Evolutionary conservation across 495 filamentous ascomycete species (phyloP), one percentile per base, ranked within the genome.

Genomic region (Penicillium tannophilum): DNA sequence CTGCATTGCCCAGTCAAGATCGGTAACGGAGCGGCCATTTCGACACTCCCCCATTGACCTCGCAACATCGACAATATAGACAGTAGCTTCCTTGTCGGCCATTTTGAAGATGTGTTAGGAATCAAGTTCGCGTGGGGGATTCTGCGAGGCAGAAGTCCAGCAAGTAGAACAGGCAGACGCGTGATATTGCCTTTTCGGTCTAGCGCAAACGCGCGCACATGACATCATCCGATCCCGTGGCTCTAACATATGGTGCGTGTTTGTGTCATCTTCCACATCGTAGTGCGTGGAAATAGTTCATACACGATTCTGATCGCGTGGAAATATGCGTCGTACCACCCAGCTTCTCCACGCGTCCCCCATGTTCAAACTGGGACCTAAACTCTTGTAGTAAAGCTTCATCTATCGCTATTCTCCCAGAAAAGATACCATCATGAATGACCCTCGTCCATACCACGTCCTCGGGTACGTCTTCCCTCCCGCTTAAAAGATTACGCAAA

Each of bases 21-120:
- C 90, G 16, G 90, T 88, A 66, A 92, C 81, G 7, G 72, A 64
- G 50, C 95, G 86, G n/a, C 87, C 92, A 78, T 87, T 79, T 60
- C 84, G 83, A 59, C 79, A 83, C 65, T 90, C 78, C 46, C 83
- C 88, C 90, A 96, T 98, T 19, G 94, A 90, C 60, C 72, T 74
- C 50, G 90, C 92, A 24, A 96, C 79, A 72, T 98, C 93, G 49
- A 99, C 72, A 64, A 98, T 86, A 72, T 95, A 99, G 16, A 98
- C 86, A 6, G 90, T 92, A 12, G 92, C 90, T 74, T 97, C 90
- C 72, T 99, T 99, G 49, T 91, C 88, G 31, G 94, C 90, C 94
- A 98, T 98, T 55, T 33, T 43, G 44, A 14, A 17, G 16, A 36
- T 16, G 24, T 41, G 48, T 56, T 55, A 23, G 50, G 43, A 57